Evolutionary conservation across 768 basidiomycete genomes (phyloP).

Genomic region (Serendipita vermifera): DNA sequence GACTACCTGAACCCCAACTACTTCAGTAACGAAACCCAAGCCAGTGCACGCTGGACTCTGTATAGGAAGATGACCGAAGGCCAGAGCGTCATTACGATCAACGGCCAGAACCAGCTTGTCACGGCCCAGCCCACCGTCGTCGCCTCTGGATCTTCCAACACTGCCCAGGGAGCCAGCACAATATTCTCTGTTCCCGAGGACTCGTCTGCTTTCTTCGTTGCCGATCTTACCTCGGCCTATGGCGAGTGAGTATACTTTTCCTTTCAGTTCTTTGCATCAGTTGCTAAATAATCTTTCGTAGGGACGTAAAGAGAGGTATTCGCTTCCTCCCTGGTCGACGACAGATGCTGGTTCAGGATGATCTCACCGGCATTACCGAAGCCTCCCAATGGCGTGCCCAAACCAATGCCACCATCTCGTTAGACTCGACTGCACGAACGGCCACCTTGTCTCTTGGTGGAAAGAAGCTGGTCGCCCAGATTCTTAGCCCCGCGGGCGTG

Average conservation of each 20-base stretch:
- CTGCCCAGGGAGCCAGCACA: conserved; percentile 26
- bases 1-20: conserved; percentile 29
- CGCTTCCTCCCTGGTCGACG: conserved; percentile 30
- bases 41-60: conserved; percentile 29
- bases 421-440: conserved; percentile 35
- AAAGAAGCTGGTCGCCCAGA: conserved; percentile 48
- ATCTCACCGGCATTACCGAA: conserved; percentile 22
- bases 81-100: conserved; percentile 33
- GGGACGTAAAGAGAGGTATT: conserved; percentile 28
- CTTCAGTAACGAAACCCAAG: conserved; percentile 27
- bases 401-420: conserved; percentile 32
- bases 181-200: conserved; percentile 21
- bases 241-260: background rate
- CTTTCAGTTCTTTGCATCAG: background rate
- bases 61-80: conserved; percentile 35
- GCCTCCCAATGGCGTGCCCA: conserved; percentile 29
- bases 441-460: conserved; percentile 66
- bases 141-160: conserved; percentile 26
- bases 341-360: conserved; percentile 34
- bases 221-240: conserved; percentile 27
- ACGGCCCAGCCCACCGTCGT: conserved; percentile 21
- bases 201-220: conserved; percentile 28
- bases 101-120: conserved; percentile 29
- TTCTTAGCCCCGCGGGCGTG: conserved; percentile 62
- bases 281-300: background rate